These are phyloP conservation scores for Striga asiatica DNA, from an alignment of 257 asterid genomes.

Conservation along the genomic window DNA sequence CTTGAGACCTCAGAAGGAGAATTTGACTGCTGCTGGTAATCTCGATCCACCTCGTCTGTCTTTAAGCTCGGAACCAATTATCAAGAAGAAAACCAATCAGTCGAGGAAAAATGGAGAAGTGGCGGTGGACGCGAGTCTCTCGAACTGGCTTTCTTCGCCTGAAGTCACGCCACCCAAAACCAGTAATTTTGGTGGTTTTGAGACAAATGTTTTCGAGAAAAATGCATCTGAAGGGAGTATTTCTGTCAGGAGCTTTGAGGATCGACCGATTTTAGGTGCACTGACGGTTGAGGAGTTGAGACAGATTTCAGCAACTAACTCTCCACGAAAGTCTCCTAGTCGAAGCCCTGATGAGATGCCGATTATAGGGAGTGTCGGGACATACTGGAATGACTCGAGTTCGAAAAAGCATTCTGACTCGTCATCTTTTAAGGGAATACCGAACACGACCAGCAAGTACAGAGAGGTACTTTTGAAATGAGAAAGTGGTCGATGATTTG, in stretches of 20 bases:
- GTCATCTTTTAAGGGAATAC: constrained; percentile 61
- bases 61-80: constrained; percentile 36
- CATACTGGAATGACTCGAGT: constrained; percentile 58
- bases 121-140: constrained; percentile 88
- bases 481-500: constrained; percentile 8
- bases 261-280: constrained; percentile 94
- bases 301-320: constrained; percentile 45
- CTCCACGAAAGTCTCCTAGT: constrained; percentile 74
- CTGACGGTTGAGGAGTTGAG: constrained; percentile 84
- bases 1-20: constrained; percentile 63
- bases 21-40: constrained; percentile 22
- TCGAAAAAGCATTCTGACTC: constrained; percentile 31
- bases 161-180: constrained; percentile 35
- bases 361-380: constrained; percentile 86
- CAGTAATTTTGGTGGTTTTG: constrained; percentile 27
- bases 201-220: constrained; percentile 25
- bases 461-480: constrained; percentile 55
- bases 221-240: constrained; percentile 36
- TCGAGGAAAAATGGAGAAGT: constrained; percentile 34
- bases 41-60: constrained; percentile 34
- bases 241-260: constrained; percentile 52
- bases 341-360: constrained; percentile 90
- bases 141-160: constrained; percentile 68
- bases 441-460: constrained; percentile 86
- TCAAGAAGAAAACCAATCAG: constrained; percentile 32